phyloP scores from a whole-genome alignment of 257 asterid species.

The Capsicum chinense region DNA sequence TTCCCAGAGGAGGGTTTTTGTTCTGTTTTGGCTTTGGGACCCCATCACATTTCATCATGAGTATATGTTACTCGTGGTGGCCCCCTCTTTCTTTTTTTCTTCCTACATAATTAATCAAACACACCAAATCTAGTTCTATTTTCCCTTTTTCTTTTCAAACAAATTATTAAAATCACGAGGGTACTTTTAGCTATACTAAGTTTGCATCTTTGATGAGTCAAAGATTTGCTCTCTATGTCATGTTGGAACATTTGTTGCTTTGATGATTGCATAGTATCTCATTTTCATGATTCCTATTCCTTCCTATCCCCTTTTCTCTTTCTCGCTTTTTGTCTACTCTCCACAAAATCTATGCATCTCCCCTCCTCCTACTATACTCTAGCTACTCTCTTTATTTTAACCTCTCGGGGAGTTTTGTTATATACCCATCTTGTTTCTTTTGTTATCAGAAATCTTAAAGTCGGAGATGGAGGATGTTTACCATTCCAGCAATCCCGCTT shows the following conservation, averaged over 20 bases:
- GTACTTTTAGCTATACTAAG: conserved; percentile 45
- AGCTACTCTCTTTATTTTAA: too few relatives aligned
- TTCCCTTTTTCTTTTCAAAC: neutral
- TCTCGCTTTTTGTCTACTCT: conserved; percentile 24
- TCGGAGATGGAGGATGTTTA: too few relatives aligned
- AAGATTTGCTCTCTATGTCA: conserved; percentile 55
- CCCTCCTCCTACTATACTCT: conserved; percentile 24
- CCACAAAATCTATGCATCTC: conserved; percentile 51
- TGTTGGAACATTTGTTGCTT: conserved; percentile 61
- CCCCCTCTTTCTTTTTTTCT: neutral
- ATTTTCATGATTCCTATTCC: conserved; percentile 53
- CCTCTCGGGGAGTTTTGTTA: too few relatives aligned
- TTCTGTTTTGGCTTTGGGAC: conserved; percentile 31
- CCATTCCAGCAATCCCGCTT: too few relatives aligned
- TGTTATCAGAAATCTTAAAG: neutral
- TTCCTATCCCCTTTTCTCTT: conserved; percentile 31
- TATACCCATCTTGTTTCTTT: neutral
- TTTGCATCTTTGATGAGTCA: conserved; percentile 68
- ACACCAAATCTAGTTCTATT: neutral
- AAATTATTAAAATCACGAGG: conserved; percentile 3
- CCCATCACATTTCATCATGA: conserved; percentile 30
- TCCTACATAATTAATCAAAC: conserved; percentile 20
- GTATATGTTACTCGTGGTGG: conserved; percentile 23
- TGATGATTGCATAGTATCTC: conserved; percentile 71
- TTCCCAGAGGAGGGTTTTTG: conserved; percentile 51